phyloP scores from a whole-genome alignment of 306 rosid genomes.

The Sicyos edulis region DNA sequence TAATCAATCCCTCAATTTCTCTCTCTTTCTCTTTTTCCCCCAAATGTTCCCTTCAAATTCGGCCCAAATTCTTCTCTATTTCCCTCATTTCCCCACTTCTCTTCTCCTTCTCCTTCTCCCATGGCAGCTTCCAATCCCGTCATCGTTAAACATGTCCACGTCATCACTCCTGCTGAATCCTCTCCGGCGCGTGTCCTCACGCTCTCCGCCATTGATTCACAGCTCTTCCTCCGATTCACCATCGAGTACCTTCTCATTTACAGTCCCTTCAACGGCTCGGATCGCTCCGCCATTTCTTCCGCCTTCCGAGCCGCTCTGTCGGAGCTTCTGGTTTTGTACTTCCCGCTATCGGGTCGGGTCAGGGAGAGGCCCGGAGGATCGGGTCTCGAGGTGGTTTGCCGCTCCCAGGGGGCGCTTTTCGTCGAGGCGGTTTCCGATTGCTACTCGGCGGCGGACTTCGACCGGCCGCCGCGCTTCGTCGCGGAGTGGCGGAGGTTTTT shows the following conservation, averaged over 20 bases:
- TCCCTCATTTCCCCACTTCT: background rate
- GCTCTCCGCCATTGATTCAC: constrained; percentile 76
- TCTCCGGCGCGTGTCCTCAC: constrained; percentile 45
- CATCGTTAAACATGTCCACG: constrained; percentile 45
- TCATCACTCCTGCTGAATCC: constrained; percentile 58
- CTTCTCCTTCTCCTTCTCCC: background rate
- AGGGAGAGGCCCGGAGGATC: constrained; percentile 32
- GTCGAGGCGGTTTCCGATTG: constrained; percentile 54
- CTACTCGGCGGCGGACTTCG: constrained; percentile 34
- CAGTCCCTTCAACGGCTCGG: constrained; percentile 28
- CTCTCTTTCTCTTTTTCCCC: background rate
- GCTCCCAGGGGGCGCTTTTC: constrained; percentile 67
- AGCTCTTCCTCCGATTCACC: constrained; percentile 80
- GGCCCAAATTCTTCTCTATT: background rate
- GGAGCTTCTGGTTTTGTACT: constrained; percentile 54
- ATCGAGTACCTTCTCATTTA: constrained; percentile 67
- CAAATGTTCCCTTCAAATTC: constrained; percentile 11
- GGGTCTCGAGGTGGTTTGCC: constrained; percentile 56
- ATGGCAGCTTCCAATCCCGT: constrained; percentile 46
- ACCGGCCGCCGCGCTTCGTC: constrained; percentile 47
- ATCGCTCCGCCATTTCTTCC: constrained; percentile 28
- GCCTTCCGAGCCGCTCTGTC: constrained; percentile 55
- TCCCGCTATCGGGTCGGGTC: constrained; percentile 65
- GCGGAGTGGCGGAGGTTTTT: constrained; percentile 55
- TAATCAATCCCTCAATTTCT: background rate